These are phyloP conservation scores for Mycothermus thermophilus DNA, from an alignment of 495 filamentous ascomycete genomes.

Conservation along the genomic window DNA sequence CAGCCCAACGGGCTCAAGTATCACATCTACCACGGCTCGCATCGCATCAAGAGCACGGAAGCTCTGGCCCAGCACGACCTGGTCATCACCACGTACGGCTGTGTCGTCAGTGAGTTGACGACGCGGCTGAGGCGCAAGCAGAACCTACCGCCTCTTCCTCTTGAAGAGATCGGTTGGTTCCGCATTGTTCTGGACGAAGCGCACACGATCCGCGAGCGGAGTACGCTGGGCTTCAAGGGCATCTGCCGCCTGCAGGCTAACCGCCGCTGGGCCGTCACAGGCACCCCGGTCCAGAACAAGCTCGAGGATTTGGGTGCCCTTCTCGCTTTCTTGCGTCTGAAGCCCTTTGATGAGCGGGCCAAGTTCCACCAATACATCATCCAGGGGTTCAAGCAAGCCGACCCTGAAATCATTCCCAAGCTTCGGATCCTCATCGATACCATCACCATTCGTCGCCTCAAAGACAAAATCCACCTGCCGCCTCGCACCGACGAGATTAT, in stretches of 20 bases:
- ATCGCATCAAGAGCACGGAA: constrained; percentile 50
- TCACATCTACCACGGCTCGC: constrained; percentile 74
- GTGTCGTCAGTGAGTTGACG: constrained; percentile 64
- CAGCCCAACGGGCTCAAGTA: constrained; percentile 43
- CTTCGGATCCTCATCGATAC: constrained; percentile 85
- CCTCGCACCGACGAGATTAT: constrained; percentile 57
- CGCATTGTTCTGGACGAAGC: constrained; percentile 93
- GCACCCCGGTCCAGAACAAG: constrained; percentile 82
- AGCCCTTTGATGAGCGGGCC: constrained; percentile 68
- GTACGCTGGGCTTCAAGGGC: constrained; percentile 64
- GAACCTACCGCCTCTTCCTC: constrained; percentile 53
- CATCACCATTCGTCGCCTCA: constrained; percentile 80
- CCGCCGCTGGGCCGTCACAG: constrained; percentile 89
- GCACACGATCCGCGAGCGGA: constrained; percentile 79
- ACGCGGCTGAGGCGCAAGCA: constrained; percentile 43
- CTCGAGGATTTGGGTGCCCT: constrained; percentile 81
- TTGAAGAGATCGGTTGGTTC: constrained; percentile 77
- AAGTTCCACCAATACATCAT: constrained; percentile 68
- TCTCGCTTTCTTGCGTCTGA: constrained; percentile 76
- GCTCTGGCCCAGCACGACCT: constrained; percentile 63
- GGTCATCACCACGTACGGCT: constrained; percentile 84
- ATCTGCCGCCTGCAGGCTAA: constrained; percentile 70
- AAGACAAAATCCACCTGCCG: constrained; percentile 79
- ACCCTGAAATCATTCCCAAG: constrained; percentile 69
- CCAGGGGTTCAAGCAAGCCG: constrained; percentile 63